Evolutionary conservation across 2,329 filamentous ascomycete genomes (phyloP).

Genomic region (Exutisphaerella laricina): DNA sequence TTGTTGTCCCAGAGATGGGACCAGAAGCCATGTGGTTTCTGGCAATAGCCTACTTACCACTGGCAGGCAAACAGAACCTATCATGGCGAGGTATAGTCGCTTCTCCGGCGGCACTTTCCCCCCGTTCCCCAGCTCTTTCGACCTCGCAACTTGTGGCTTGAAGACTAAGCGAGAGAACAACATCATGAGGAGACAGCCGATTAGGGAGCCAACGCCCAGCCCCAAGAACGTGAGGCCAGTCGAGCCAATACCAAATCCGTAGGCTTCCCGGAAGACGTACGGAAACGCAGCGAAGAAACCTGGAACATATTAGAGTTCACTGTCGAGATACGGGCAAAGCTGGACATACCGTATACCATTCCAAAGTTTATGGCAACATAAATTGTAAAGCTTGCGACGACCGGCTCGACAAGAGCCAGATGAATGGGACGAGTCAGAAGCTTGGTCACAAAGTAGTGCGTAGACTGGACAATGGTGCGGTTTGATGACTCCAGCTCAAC

Average conservation of each 20-base stretch:
- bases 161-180: constrained; percentile 22
- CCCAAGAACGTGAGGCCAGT: constrained; percentile 31
- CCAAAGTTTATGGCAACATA: constrained; percentile 38
- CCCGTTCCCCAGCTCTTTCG: no score
- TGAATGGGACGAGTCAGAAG: constrained; percentile 26
- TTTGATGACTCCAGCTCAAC: not conserved
- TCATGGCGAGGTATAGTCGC: constrained; percentile 32
- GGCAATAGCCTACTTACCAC: no score
- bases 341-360: constrained; percentile 40
- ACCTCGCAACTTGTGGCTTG: constrained; percentile 16
- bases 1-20: no score
- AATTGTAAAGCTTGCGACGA: constrained; percentile 36
- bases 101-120: constrained; percentile 26
- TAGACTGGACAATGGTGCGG: constrained; percentile 4
- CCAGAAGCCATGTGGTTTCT: no score
- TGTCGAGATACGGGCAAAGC: no score
- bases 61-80: constrained; percentile 29
- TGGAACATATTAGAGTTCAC: no score
- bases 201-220: constrained; percentile 21
- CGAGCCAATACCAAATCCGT: constrained; percentile 25
- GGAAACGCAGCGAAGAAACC: constrained; percentile 37
- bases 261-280: constrained; percentile 27
- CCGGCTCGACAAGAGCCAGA: constrained; percentile 39
- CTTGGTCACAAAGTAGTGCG: constrained; percentile 6
- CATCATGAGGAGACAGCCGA: constrained; percentile 13